Evolutionary conservation across 2,329 filamentous ascomycete species (phyloP).

Genomic region (Microsporum audouinii): DNA sequence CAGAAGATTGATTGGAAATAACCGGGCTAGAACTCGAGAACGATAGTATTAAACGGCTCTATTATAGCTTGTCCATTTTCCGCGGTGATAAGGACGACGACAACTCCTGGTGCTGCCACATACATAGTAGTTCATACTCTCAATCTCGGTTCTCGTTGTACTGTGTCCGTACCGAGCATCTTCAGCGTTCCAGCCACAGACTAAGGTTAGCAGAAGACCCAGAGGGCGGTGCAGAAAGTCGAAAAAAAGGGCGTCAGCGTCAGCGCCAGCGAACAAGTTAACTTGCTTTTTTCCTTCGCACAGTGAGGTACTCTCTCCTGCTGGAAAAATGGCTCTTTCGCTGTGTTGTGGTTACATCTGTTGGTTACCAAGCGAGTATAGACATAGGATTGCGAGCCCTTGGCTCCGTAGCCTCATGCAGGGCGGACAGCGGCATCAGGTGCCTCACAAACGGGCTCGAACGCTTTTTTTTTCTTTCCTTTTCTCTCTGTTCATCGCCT

Average conservation of each 20-base stretch:
- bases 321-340: not conserved
- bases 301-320: not conserved
- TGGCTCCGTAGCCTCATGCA: not conserved
- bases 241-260: no score
- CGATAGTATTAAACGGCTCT: no score
- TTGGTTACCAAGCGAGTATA: not conserved
- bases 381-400: not conserved
- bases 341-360: not conserved
- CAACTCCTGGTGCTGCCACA: not conserved
- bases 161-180: not conserved
- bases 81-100: not conserved
- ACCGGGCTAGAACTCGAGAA: not conserved
- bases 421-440: constrained; percentile 1
- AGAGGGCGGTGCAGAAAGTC: not conserved
- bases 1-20: not conserved
- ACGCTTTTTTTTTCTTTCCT: not conserved
- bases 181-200: constrained; percentile 1
- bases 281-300: not conserved
- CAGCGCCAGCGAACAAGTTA: not conserved
- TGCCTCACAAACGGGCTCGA: not conserved
- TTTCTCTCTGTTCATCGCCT: not conserved
- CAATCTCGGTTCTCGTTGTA: not conserved
- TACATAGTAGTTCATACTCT: not conserved
- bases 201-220: not conserved
- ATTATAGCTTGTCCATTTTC: not conserved